Evolutionary conservation across 208 protist species (phyloP).

Genomic region (Crithidia brevicula): DNA sequence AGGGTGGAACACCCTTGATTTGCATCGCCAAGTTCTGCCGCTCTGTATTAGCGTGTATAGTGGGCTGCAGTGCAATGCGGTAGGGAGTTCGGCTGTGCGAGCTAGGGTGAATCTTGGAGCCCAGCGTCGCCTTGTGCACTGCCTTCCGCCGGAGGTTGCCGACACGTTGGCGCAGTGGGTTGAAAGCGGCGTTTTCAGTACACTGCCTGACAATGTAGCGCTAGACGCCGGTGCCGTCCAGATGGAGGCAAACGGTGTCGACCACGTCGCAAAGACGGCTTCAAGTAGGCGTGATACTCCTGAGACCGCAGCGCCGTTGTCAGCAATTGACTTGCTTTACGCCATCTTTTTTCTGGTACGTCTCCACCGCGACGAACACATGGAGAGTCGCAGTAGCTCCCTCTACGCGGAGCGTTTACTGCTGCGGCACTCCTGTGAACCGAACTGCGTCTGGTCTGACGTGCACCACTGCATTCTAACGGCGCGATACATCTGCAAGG

Average conservation of each 20-base stretch:
- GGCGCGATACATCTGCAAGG: slow-evolving; percentile 51
- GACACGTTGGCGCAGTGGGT: slow-evolving; percentile 21
- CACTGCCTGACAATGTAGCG: background rate
- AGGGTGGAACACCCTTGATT: slow-evolving; percentile 29
- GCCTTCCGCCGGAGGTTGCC: slow-evolving; percentile 25
- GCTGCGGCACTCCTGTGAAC: slow-evolving; percentile 60
- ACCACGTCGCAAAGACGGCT: too few relatives aligned
- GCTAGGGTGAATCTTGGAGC: slow-evolving; percentile 24
- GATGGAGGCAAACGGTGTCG: background rate
- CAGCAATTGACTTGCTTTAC: slow-evolving; percentile 6
- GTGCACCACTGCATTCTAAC: slow-evolving; percentile 35
- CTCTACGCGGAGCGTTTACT: slow-evolving; percentile 38
- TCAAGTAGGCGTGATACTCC: too few relatives aligned
- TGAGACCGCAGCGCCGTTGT: background rate
- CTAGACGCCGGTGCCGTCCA: background rate
- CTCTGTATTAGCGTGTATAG: slow-evolving; percentile 44
- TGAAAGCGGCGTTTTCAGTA: background rate
- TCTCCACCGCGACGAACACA: slow-evolving; percentile 16
- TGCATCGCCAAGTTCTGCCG: slow-evolving; percentile 34
- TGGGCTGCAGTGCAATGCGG: slow-evolving; percentile 26
- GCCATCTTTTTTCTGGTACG: slow-evolving; percentile 30
- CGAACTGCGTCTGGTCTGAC: slow-evolving; percentile 56
- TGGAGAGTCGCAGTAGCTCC: slow-evolving; percentile 20
- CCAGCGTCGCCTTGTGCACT: slow-evolving; percentile 26
- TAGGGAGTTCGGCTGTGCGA: slow-evolving; percentile 28